These are phyloP conservation scores for Trichosporon sp. DNA, from an alignment of 1,284 basidiomycete species.

Conservation along the genomic window DNA sequence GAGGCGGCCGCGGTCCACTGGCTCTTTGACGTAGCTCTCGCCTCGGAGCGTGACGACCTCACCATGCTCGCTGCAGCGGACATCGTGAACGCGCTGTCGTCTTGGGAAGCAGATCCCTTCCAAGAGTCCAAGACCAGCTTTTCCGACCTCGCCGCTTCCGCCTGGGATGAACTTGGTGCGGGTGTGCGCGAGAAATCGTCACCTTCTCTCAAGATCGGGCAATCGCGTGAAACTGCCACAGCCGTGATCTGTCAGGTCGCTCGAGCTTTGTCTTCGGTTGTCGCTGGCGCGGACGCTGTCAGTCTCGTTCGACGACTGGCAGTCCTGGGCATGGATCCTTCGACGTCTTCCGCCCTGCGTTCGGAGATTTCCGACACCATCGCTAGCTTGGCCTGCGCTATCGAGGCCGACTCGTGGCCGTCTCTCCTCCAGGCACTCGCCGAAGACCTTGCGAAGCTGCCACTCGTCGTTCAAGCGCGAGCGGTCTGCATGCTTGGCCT, in stretches of 20 bases:
- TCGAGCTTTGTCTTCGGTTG: neutral
- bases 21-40: neutral
- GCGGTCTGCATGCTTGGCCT: constrained; percentile 7
- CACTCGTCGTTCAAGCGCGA: neutral
- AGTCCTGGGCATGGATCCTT: neutral
- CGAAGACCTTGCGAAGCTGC: neutral
- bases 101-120: neutral
- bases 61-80: neutral
- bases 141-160: neutral
- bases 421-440: neutral
- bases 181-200: neutral
- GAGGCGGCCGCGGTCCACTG: neutral
- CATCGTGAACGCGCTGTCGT: neutral
- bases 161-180: neutral
- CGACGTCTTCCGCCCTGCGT: neutral
- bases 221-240: neutral
- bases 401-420: neutral
- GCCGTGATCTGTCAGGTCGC: neutral
- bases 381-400: neutral
- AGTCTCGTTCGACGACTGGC: neutral
- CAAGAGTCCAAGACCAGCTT: neutral
- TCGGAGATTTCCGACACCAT: neutral
- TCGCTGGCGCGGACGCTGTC: neutral
- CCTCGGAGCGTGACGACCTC: neutral
- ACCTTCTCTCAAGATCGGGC: neutral